phyloP scores from a whole-genome alignment of 2,329 filamentous ascomycete genomes.

The Cladosporium sp. region DNA sequence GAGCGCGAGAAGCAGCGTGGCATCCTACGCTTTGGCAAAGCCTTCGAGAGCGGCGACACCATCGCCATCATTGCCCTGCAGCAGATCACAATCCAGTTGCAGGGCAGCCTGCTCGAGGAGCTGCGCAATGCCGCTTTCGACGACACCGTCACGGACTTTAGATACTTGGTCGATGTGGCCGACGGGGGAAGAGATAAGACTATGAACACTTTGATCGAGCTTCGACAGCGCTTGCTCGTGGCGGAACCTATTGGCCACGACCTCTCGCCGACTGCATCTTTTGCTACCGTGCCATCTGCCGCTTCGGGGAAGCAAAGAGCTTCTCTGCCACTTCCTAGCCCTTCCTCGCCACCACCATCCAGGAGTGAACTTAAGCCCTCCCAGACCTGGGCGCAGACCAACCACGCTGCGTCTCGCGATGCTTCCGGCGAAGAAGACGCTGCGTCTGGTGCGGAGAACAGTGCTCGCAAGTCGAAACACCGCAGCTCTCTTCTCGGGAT shows the following conservation, averaged over 20 bases:
- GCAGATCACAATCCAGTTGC: conserved; percentile 35
- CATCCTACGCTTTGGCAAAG: conserved; percentile 31
- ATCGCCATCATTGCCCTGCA: conserved; percentile 35
- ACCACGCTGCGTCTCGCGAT: conserved; percentile 25
- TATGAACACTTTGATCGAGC: conserved; percentile 32
- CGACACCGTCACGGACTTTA: conserved; percentile 32
- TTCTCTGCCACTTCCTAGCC: not conserved
- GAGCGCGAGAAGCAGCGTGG: conserved; percentile 35
- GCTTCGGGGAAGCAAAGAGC: not conserved
- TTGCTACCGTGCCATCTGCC: not conserved
- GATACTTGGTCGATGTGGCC: conserved; percentile 33
- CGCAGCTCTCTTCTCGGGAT: conserved; percentile 33
- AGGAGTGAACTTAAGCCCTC: conserved; percentile 3
- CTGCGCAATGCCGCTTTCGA: conserved; percentile 33
- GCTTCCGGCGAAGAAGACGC: conserved; percentile 31
- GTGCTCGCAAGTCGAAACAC: conserved; percentile 18
- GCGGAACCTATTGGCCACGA: conserved; percentile 19
- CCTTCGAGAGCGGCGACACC: conserved; percentile 35
- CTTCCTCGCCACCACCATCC: not conserved
- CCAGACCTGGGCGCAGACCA: conserved; percentile 17
- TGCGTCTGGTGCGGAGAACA: conserved; percentile 28
- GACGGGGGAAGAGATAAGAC: conserved; percentile 34
- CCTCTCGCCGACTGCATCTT: conserved; percentile 2
- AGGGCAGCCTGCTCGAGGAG: conserved; percentile 33
- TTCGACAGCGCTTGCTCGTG: conserved; percentile 32